A percentile compares a stretch with the other conserved stretches of the same genome.
Evolutionary conservation across 1,284 basidiomycete genomes (phyloP).

Genomic region (Moniliophthora roreri): DNA sequence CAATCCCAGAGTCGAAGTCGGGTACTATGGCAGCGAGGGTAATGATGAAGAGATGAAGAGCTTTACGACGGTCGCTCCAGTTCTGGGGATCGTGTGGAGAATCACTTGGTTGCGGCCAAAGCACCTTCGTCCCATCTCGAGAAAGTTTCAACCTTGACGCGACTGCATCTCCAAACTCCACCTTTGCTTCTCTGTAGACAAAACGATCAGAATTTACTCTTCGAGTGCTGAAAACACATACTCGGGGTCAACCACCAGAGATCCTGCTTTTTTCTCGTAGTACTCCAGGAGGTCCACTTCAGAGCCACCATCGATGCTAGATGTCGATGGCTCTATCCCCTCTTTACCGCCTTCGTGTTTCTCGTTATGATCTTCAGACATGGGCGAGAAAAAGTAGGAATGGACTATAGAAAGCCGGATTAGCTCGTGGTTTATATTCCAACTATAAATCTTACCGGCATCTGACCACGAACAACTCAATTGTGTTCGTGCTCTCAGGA

Average conservation of each 20-base stretch:
- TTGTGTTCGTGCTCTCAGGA: no score
- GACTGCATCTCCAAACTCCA: slow-evolving; percentile 50
- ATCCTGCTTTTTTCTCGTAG: slow-evolving; percentile 57
- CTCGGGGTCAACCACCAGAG: slow-evolving; percentile 64
- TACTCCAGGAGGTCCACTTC: slow-evolving; percentile 48
- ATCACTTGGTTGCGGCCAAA: slow-evolving; percentile 67
- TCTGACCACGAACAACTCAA: no score
- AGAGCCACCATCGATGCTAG: slow-evolving; percentile 12
- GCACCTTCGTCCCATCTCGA: slow-evolving; percentile 45
- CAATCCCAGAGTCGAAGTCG: slow-evolving; percentile 69
- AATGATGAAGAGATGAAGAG: slow-evolving; percentile 55
- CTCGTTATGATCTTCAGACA: background rate
- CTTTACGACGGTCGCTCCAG: slow-evolving; percentile 48
- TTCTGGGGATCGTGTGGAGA: slow-evolving; percentile 67
- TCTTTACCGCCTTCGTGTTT: slow-evolving; percentile 4
- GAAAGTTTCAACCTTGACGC: slow-evolving; percentile 50
- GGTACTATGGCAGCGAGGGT: slow-evolving; percentile 68
- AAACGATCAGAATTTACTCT: background rate
- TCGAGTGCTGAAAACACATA: slow-evolving; percentile 26
- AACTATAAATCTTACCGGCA: no score
- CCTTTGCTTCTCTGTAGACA: slow-evolving; percentile 49
- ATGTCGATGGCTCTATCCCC: slow-evolving; percentile 11
- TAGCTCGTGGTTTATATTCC: no score
- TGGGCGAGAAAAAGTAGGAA: no score
- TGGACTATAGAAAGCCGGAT: no score